These are phyloP conservation scores for Westerdykella sp. DNA, from an alignment of 2,329 filamentous ascomycete genomes.

Conservation along the genomic window DNA sequence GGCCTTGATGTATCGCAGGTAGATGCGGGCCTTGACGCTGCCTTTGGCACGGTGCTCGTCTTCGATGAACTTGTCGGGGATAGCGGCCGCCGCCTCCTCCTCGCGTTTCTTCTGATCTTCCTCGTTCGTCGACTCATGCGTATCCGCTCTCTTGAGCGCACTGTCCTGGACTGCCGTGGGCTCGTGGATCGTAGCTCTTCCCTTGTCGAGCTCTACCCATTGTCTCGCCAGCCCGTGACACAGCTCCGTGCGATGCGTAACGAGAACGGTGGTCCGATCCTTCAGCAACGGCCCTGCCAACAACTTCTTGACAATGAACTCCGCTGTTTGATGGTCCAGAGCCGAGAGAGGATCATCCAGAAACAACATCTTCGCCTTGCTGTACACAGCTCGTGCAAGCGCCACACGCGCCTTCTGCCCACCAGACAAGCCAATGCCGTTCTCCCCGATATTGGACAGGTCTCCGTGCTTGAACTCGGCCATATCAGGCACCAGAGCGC, in stretches of 20 bases:
- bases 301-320: slow-evolving; percentile 53
- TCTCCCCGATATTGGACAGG: slow-evolving; percentile 55
- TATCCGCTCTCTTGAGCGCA: slow-evolving; percentile 36
- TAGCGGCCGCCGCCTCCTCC: slow-evolving; percentile 43
- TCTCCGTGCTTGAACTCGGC: slow-evolving; percentile 59
- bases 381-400: slow-evolving; percentile 56
- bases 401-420: slow-evolving; percentile 57
- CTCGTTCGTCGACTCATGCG: slow-evolving; percentile 33
- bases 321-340: slow-evolving; percentile 59
- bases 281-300: slow-evolving; percentile 51
- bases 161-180: slow-evolving; percentile 44
- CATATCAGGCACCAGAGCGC: slow-evolving; percentile 56
- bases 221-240: slow-evolving; percentile 68
- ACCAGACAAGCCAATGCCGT: slow-evolving; percentile 56
- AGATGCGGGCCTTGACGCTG: slow-evolving; percentile 67
- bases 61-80: slow-evolving; percentile 71
- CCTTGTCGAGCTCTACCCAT: slow-evolving; percentile 62
- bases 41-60: slow-evolving; percentile 70
- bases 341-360: slow-evolving; percentile 57
- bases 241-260: slow-evolving; percentile 63
- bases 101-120: slow-evolving; percentile 32
- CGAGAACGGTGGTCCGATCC: slow-evolving; percentile 51
- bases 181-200: slow-evolving; percentile 44
- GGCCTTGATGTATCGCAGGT: slow-evolving; percentile 79
- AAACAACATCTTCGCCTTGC: slow-evolving; percentile 48